Percentiles rank a stretch among this genome's conserved stretches.
Conservation (phyloP, 805 yeast species). For the Tanozyma kutaoensis region DNA sequence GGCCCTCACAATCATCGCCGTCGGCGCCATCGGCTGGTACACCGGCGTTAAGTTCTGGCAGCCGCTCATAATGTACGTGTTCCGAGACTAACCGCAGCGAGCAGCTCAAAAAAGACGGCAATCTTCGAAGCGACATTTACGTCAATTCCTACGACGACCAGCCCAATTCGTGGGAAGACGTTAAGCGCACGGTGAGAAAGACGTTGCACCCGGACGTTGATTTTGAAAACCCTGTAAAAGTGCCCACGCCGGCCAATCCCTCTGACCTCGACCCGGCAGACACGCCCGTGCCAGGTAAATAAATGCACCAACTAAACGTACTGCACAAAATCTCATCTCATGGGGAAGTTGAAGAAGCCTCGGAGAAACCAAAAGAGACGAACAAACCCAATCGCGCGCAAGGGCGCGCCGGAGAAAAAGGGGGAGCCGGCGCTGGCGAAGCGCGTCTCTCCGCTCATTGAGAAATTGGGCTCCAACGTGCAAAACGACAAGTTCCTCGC, state of each 20-base stretch:
- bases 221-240: no score
- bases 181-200: slow-evolving; percentile 16
- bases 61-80: slow-evolving; percentile 53
- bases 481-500: slow-evolving; percentile 73
- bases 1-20: slow-evolving; percentile 10
- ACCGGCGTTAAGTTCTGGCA: slow-evolving; percentile 57
- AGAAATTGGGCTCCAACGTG: slow-evolving; percentile 45
- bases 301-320: background rate
- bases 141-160: slow-evolving; percentile 9
- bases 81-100: slow-evolving; percentile 26
- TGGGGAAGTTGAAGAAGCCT: slow-evolving; percentile 70
- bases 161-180: slow-evolving; percentile 26
- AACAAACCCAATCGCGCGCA: slow-evolving; percentile 19
- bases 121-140: slow-evolving; percentile 44
- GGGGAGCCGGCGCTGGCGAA: slow-evolving; percentile 37
- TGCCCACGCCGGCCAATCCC: background rate
- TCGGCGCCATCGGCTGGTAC: slow-evolving; percentile 23
- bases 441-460: slow-evolving; percentile 55
- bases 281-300: background rate
- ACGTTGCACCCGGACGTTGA: slow-evolving; percentile 15
- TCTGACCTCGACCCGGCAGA: background rate
- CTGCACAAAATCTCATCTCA: slow-evolving; percentile 7
- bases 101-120: slow-evolving; percentile 51
- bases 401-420: slow-evolving; percentile 13
- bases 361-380: slow-evolving; percentile 23